phyloP scores from a whole-genome alignment of 2,329 filamentous ascomycete species.

The Aureobasidium sp. region DNA sequence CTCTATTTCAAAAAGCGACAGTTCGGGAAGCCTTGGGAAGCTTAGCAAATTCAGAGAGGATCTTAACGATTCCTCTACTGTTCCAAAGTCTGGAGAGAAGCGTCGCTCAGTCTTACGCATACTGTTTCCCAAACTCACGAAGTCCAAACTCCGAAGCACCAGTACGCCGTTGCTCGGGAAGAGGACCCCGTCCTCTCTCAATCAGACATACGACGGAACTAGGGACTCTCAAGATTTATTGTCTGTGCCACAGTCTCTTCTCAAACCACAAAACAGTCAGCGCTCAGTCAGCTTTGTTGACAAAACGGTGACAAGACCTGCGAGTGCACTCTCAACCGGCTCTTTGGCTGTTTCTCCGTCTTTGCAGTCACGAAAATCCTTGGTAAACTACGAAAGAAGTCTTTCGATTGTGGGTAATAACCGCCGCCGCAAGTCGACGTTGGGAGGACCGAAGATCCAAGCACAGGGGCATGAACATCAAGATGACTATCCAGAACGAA shows the following conservation, averaged over 20 bases:
- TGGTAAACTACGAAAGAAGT: conserved; percentile 25
- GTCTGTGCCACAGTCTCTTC: conserved; percentile 16
- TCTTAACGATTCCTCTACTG: conserved; percentile 17
- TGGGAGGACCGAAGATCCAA: conserved; percentile 19
- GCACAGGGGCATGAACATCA: conserved; percentile 22
- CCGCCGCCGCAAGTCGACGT: conserved; percentile 24
- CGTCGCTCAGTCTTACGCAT: conserved; percentile 26
- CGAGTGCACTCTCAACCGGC: background rate
- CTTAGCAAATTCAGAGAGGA: conserved; percentile 18
- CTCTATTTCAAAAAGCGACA: conserved; percentile 22
- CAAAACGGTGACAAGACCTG: background rate
- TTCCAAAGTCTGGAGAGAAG: conserved; percentile 23
- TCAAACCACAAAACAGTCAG: conserved; percentile 8
- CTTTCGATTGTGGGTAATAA: conserved; percentile 25
- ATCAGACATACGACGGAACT: conserved; percentile 21
- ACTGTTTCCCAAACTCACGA: conserved; percentile 22
- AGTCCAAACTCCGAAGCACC: conserved; percentile 21
- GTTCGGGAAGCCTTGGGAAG: conserved; percentile 20
- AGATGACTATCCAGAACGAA: conserved; percentile 13
- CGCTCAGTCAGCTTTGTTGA: conserved; percentile 7
- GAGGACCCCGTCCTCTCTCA: background rate
- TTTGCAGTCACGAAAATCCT: conserved; percentile 18
- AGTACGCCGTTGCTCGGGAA: conserved; percentile 21
- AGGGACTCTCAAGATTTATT: conserved; percentile 20
- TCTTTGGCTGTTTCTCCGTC: background rate